phyloP scores from a whole-genome alignment of 495 filamentous ascomycete species.

The Penicillium silybi region DNA sequence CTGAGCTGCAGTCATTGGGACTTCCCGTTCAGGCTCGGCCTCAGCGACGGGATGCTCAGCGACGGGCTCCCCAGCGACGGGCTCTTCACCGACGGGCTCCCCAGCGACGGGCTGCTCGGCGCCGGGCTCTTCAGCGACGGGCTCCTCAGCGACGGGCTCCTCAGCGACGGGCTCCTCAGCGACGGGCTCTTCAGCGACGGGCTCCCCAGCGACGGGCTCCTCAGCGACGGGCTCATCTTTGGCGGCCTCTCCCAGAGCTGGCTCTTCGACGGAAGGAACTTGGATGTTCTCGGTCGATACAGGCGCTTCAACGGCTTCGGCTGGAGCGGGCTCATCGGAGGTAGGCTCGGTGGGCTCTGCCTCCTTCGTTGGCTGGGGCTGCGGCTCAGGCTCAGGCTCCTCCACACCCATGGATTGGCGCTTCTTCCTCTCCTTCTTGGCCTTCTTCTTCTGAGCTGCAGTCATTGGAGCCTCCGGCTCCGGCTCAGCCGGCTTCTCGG shows the following conservation, averaged over 20 bases:
- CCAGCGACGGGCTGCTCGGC: slow-evolving; percentile 4
- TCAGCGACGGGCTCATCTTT: slow-evolving; percentile 3
- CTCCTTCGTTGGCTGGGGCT: background rate
- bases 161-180: slow-evolving; percentile 4
- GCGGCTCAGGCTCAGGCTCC: background rate
- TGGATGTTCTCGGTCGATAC: background rate
- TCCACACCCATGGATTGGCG: slow-evolving; percentile 18
- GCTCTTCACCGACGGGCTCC: background rate
- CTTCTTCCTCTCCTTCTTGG: slow-evolving; percentile 37
- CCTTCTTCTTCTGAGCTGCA: slow-evolving; percentile 25
- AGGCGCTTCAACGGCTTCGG: background rate
- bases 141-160: background rate
- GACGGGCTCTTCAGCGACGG: background rate
- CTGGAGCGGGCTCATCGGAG: background rate
- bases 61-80: background rate
- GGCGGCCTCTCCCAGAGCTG: background rate
- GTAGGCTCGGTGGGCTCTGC: background rate
- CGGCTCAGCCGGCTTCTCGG: slow-evolving; percentile 4
- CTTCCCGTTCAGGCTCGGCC: slow-evolving; percentile 10
- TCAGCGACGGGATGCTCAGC: slow-evolving; percentile 3
- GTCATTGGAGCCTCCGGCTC: slow-evolving; percentile 12
- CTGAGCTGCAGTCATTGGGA: slow-evolving; percentile 8
- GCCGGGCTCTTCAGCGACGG: background rate
- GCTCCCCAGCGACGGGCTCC: background rate
- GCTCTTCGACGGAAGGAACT: background rate